A percentile compares a stretch with the other conserved stretches of the same genome.
phyloP scores from a whole-genome alignment of 2,329 filamentous ascomycete genomes.

The Fusarium veterinarium region DNA sequence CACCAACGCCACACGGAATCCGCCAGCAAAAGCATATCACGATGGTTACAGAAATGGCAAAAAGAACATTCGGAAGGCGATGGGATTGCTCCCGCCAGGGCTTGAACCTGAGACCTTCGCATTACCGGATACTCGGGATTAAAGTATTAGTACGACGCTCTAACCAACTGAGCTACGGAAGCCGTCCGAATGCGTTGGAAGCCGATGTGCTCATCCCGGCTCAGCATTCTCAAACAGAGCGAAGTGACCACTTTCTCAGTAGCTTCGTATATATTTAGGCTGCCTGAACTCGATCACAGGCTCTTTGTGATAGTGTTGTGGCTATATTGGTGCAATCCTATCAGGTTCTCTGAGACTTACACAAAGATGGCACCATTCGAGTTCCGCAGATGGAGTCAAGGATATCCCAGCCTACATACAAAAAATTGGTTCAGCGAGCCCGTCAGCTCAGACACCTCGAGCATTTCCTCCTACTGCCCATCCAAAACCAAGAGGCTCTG shows the following conservation, averaged over 20 bases:
- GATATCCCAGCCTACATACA: too few relatives aligned
- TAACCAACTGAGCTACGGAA: slow-evolving; percentile 7
- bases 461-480: too few relatives aligned
- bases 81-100: slow-evolving; percentile 2
- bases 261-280: neutral
- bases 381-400: neutral
- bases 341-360: neutral
- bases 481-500: too few relatives aligned
- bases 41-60: neutral
- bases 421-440: too few relatives aligned
- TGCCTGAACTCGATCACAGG: too few relatives aligned
- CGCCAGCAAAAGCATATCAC: neutral
- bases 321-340: fast-evolving
- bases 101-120: slow-evolving; percentile 1
- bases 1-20: neutral
- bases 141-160: slow-evolving; percentile 1
- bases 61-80: neutral
- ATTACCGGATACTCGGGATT: neutral
- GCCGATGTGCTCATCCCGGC: fast-evolving
- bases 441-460: too few relatives aligned
- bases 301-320: too few relatives aligned
- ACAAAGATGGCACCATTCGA: neutral
- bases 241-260: neutral
- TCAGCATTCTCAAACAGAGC: fast-evolving
- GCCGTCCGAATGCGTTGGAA: neutral